Percentiles rank a stretch among this genome's conserved stretches.
phyloP scores from a whole-genome alignment of 306 rosid genomes.

The Vicia sativa region DNA sequence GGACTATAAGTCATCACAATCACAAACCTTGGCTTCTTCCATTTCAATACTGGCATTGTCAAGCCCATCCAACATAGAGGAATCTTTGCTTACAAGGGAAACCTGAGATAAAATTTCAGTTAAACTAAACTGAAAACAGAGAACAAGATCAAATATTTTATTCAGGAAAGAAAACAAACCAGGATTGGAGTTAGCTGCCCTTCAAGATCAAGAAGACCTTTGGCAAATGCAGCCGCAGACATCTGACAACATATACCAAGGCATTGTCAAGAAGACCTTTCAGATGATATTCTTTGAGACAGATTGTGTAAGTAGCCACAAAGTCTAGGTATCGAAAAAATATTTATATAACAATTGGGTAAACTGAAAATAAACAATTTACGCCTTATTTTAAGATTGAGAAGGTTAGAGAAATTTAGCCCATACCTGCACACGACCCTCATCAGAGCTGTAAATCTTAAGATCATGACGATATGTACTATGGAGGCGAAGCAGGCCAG shows the following conservation, averaged over 20 bases:
- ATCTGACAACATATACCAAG: constrained; percentile 58
- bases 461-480: constrained; percentile 97
- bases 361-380: constrained; percentile 12
- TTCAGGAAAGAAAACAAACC: constrained; percentile 48
- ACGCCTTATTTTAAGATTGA: constrained; percentile 12
- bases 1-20: background rate
- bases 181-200: constrained; percentile 96
- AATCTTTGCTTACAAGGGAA: constrained; percentile 97
- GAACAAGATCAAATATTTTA: constrained; percentile 33
- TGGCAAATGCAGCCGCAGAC: constrained; percentile 99
- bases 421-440: constrained; percentile 98
- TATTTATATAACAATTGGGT: constrained; percentile 5
- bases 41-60: constrained; percentile 98
- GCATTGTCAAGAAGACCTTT: background rate
- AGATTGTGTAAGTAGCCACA: constrained; percentile 29
- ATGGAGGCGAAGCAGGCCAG: constrained; percentile 96
- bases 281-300: constrained; percentile 30
- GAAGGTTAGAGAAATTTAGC: constrained; percentile 4
- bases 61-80: constrained; percentile 99
- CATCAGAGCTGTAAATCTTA: constrained; percentile 97
- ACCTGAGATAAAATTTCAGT: constrained; percentile 61
- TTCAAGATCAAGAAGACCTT: constrained; percentile 97
- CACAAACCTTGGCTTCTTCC: constrained; percentile 87
- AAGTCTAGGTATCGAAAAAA: constrained; percentile 36
- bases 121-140: constrained; percentile 36